phyloP scores from a whole-genome alignment of 352 stramenopile species.

The Globisporangium apiculatum region DNA sequence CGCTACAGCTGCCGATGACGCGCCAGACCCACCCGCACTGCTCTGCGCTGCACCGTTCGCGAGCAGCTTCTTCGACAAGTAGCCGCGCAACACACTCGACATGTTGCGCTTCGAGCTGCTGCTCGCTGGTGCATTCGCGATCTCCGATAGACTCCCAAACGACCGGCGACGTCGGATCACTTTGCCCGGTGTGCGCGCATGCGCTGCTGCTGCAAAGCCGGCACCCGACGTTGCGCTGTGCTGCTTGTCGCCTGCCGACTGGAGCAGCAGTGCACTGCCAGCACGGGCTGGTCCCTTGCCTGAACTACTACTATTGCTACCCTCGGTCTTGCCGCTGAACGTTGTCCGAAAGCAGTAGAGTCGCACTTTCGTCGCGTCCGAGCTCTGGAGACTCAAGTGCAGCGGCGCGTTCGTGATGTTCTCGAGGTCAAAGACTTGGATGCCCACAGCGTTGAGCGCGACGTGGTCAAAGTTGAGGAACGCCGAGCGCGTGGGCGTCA shows the following conservation, averaged over 20 bases:
- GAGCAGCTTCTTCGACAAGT: conserved; percentile 41
- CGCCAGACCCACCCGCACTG: background rate
- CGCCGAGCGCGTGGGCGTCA: conserved; percentile 76
- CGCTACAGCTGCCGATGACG: background rate
- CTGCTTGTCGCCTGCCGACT: conserved; percentile 5
- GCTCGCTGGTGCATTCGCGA: conserved; percentile 18
- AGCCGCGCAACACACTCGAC: conserved; percentile 35
- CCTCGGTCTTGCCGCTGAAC: conserved; percentile 12
- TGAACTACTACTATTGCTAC: conserved; percentile 2
- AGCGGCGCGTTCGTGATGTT: conserved; percentile 84
- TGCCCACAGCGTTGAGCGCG: conserved; percentile 73
- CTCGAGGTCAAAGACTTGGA: conserved; percentile 86
- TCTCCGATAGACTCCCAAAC: conserved; percentile 63
- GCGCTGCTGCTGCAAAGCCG: background rate
- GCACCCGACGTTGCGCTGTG: background rate
- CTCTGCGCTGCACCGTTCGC: background rate
- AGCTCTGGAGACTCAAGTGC: conserved; percentile 73
- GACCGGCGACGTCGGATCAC: conserved; percentile 62
- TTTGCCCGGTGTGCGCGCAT: conserved; percentile 17
- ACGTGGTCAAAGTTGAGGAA: conserved; percentile 88
- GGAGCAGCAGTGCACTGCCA: background rate
- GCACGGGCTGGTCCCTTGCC: background rate
- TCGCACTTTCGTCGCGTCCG: conserved; percentile 57
- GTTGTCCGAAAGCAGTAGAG: conserved; percentile 61
- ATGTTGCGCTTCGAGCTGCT: conserved; percentile 32